phyloP scores from a whole-genome alignment of 2,329 filamentous ascomycete genomes.

The Trichophyton benhamiae region DNA sequence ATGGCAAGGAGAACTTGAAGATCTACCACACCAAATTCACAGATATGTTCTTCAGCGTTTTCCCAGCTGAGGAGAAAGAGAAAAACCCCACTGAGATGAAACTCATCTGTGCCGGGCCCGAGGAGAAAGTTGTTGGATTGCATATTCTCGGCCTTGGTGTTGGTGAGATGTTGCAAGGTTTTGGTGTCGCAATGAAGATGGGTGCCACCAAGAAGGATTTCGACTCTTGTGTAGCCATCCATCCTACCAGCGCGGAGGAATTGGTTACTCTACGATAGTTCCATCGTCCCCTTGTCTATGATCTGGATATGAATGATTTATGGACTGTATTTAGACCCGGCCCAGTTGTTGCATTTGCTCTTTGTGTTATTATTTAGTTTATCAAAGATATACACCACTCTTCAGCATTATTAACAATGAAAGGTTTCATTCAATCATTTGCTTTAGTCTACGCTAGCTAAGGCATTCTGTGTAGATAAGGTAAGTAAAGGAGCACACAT shows the following conservation, averaged over 20 bases:
- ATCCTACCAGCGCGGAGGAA: slow-evolving; percentile 66
- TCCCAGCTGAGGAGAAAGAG: slow-evolving; percentile 37
- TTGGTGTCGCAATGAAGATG: slow-evolving; percentile 69
- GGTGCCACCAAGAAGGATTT: slow-evolving; percentile 67
- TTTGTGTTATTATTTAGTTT: neutral
- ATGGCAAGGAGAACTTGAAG: slow-evolving; percentile 40
- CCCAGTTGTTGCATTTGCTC: neutral
- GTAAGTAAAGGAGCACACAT: neutral
- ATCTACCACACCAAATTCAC: slow-evolving; percentile 39
- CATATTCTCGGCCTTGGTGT: slow-evolving; percentile 38
- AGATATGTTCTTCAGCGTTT: slow-evolving; percentile 38
- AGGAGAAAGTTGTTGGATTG: slow-evolving; percentile 41
- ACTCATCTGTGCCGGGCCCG: slow-evolving; percentile 36
- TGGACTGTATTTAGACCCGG: neutral
- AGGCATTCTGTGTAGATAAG: neutral
- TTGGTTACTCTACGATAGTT: slow-evolving; percentile 36
- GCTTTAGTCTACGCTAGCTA: neutral
- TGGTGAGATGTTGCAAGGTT: slow-evolving; percentile 61
- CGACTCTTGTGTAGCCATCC: slow-evolving; percentile 62
- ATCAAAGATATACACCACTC: neutral
- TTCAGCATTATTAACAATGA: slow-evolving; percentile 1
- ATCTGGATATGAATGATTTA: neutral
- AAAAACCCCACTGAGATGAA: slow-evolving; percentile 42
- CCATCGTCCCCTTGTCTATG: neutral
- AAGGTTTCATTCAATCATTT: neutral